Base-by-base conservation (phyloP, 2,329 filamentous ascomycete species). In the Fonsecaea multimorphosa region DNA sequence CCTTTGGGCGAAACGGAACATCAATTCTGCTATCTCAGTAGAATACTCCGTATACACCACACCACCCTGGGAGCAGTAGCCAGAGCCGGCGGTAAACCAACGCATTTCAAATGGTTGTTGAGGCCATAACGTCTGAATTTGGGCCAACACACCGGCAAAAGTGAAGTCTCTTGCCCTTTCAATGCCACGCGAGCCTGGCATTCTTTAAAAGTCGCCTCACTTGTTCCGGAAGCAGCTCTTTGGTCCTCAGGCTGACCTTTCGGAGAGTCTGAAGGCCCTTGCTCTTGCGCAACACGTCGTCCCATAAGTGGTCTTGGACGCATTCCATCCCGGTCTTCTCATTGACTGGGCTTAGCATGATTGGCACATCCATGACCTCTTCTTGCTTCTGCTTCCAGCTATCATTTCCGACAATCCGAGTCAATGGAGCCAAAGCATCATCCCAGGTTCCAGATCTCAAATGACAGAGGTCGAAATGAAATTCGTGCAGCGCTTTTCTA, bases 391-490 rank as follows among this genome's bases (percentile, higher is more conserved):
- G 72, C 53, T 76, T 77, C 65, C 75, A 78, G 64, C 78, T 77
- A 3, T 80, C 77, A 58, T 69, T 73, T 14, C 72, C 72, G 27
- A 73, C 72, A 44, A 77, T 76, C 29, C 66, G 67, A 14, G 85
- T 87, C 63, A 96, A 80, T 1, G 91, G 90, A 44, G 87, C 86
- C n/a, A 96, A 84, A 0, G 91, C 92, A 32, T 93, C 89, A 65
- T 95, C 90, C 92, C 92, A 96, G 64, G 83, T 89, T 31, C 90
- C 92, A 66, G 86, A 84, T 58, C 87, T 83, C 51, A 96, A 84
- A 32, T 85, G 82, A 19, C 93, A 88, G 68, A 91, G 88, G 74
- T 93, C 88, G 76, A 96, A 92, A 75, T 92, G 89, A 74, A 94
- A 92, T 74, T 94, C 90, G 69, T 85, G 84, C 53, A 96, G 86